phyloP scores from a whole-genome alignment of 371 early-diverging fungal genomes.

The Gilbertella persicaria region DNA sequence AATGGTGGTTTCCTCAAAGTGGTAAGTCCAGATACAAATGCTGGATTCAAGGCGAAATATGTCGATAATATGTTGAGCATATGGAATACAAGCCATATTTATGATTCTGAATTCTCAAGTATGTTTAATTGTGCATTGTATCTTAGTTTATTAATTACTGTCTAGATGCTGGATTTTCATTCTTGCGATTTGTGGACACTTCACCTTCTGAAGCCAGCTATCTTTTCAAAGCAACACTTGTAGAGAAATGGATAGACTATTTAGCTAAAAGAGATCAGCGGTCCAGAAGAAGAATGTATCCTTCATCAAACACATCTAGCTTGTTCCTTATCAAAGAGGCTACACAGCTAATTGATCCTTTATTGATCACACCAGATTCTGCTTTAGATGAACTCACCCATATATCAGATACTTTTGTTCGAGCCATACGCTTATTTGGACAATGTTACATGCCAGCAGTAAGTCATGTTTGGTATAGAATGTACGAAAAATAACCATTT shows the following conservation, averaged over 20 bases:
- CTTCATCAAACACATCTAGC: constrained; percentile 43
- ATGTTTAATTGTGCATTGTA: constrained; percentile 6
- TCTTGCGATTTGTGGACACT: constrained; percentile 64
- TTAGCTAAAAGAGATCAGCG: constrained; percentile 40
- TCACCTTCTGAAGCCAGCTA: constrained; percentile 56
- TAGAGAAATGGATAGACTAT: constrained; percentile 56
- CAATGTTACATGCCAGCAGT: constrained; percentile 41
- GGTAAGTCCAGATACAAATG: constrained; percentile 51
- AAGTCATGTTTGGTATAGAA: constrained; percentile 2
- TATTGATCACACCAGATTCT: constrained; percentile 22
- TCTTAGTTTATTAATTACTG: neutral
- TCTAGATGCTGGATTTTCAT: constrained; percentile 57
- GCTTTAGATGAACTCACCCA: constrained; percentile 35
- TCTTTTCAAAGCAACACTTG: constrained; percentile 48
- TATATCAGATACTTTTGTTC: constrained; percentile 24
- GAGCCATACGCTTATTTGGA: constrained; percentile 25
- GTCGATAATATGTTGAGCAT: constrained; percentile 61
- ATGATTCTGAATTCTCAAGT: constrained; percentile 47
- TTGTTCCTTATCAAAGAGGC: constrained; percentile 48
- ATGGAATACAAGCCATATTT: constrained; percentile 55
- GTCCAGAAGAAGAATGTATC: constrained; percentile 45
- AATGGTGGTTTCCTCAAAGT: constrained; percentile 56
- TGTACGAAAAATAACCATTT: constrained; percentile 1
- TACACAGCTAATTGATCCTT: constrained; percentile 25
- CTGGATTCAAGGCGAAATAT: constrained; percentile 52